These are phyloP conservation scores for Colletotrichum australisinense DNA, from an alignment of 2,329 filamentous ascomycete genomes.

Conservation along the genomic window DNA sequence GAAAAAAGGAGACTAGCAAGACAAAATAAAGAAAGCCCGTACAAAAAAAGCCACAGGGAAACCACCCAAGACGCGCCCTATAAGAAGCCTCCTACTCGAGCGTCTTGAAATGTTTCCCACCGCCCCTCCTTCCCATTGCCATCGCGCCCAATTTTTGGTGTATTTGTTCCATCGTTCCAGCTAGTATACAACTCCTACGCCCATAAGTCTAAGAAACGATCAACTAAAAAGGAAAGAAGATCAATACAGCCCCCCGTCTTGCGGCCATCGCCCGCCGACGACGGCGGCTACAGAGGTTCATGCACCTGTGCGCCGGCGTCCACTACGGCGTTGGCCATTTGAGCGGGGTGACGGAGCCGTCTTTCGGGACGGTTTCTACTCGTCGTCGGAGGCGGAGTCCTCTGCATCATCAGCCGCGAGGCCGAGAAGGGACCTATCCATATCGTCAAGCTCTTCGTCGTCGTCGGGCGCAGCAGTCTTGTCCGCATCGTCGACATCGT, in stretches of 20 bases:
- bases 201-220: constrained; percentile 16
- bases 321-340: not conserved
- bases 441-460: constrained; percentile 54
- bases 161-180: constrained; percentile 9
- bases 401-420: constrained; percentile 29
- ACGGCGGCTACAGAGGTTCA: not conserved
- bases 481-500: constrained; percentile 59
- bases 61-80: not conserved
- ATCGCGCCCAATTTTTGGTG: constrained; percentile 10
- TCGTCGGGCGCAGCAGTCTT: constrained; percentile 41
- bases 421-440: constrained; percentile 35
- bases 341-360: not conserved
- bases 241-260: not conserved
- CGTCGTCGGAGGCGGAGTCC: constrained; percentile 23
- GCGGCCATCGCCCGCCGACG: not conserved
- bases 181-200: constrained; percentile 32
- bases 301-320: not conserved
- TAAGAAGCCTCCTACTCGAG: not conserved
- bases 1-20: not conserved
- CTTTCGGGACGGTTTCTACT: not conserved
- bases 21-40: not conserved
- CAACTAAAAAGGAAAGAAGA: not conserved
- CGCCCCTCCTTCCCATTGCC: not conserved
- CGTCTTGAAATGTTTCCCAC: not conserved
- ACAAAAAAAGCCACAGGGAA: not conserved